Evolutionary conservation across 2,329 filamentous ascomycete genomes (phyloP).

Genomic region (Exophiala calicioides): DNA sequence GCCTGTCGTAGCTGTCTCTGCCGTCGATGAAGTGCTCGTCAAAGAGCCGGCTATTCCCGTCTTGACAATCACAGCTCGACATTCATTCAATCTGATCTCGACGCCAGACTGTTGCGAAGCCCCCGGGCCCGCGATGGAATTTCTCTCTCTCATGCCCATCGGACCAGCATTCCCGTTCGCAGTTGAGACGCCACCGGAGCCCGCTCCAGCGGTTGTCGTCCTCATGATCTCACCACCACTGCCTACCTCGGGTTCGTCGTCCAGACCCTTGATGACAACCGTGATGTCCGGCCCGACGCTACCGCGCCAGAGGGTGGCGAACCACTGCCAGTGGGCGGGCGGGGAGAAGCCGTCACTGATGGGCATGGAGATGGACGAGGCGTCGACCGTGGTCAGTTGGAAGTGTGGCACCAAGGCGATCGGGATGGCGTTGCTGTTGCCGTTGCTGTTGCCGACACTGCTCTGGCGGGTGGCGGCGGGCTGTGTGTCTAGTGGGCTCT

Average conservation of each 20-base stretch:
- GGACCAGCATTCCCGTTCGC: not conserved
- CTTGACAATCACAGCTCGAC: slow-evolving; percentile 30
- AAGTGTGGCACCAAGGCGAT: slow-evolving; percentile 78
- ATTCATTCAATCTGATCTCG: slow-evolving; percentile 30
- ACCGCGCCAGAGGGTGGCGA: slow-evolving; percentile 89
- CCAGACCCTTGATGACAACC: slow-evolving; percentile 46
- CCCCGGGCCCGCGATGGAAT: slow-evolving; percentile 1
- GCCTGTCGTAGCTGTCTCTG: slow-evolving; percentile 58
- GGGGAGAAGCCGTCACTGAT: slow-evolving; percentile 76
- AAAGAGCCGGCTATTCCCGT: slow-evolving; percentile 16
- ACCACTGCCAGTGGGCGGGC: slow-evolving; percentile 97
- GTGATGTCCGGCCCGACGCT: slow-evolving; percentile 73
- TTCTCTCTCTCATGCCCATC: slow-evolving; percentile 1
- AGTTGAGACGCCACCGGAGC: too few species aligned
- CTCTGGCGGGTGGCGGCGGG: slow-evolving; percentile 22
- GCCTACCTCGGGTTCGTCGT: slow-evolving; percentile 36
- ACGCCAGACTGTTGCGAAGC: slow-evolving; percentile 26
- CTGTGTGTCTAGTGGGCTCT: slow-evolving; percentile 12
- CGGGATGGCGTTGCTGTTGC: slow-evolving; percentile 49
- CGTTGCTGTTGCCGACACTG: slow-evolving; percentile 8
- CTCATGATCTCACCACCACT: slow-evolving; percentile 43
- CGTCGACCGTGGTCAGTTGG: slow-evolving; percentile 75
- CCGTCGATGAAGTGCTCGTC: slow-evolving; percentile 29
- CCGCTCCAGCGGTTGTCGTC: too few species aligned
- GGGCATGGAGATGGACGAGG: slow-evolving; percentile 70